phyloP scores from a whole-genome alignment of 2,329 filamentous ascomycete species.

The Cordyceps fumosorosea region DNA sequence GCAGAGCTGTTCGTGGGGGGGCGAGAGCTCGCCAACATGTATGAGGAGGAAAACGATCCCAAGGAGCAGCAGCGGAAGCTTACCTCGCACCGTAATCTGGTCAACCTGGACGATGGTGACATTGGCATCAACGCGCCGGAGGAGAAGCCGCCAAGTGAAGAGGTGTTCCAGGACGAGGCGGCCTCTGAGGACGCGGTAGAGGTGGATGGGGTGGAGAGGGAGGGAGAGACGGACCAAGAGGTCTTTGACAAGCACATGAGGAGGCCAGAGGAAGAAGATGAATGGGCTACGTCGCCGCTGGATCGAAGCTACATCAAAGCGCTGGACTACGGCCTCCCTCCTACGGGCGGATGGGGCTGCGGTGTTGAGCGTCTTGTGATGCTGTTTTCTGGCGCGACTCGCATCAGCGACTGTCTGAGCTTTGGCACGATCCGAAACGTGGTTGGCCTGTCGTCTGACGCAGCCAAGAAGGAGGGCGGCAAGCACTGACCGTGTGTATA shows the following conservation, averaged over 20 bases:
- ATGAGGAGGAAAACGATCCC: slow-evolving; percentile 96
- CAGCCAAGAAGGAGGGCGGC: background rate
- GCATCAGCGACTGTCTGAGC: slow-evolving; percentile 78
- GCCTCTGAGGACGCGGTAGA: slow-evolving; percentile 13
- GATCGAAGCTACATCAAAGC: slow-evolving; percentile 82
- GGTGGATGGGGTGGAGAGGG: slow-evolving; percentile 15
- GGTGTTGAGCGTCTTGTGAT: slow-evolving; percentile 88
- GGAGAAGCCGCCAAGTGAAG: slow-evolving; percentile 1
- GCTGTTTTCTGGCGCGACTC: slow-evolving; percentile 71
- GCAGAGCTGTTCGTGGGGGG: slow-evolving; percentile 78
- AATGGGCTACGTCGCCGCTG: slow-evolving; percentile 38
- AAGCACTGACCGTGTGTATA: background rate
- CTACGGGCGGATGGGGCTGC: slow-evolving; percentile 94
- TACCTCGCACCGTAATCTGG: slow-evolving; percentile 40
- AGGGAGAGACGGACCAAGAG: slow-evolving; percentile 27
- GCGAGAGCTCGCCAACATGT: slow-evolving; percentile 88
- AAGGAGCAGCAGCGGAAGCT: slow-evolving; percentile 83
- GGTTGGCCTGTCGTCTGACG: slow-evolving; percentile 38
- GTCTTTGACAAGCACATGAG: slow-evolving; percentile 18
- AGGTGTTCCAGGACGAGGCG: slow-evolving; percentile 7
- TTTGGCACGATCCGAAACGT: slow-evolving; percentile 80
- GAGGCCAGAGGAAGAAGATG: slow-evolving; percentile 28
- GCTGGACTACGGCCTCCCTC: slow-evolving; percentile 84
- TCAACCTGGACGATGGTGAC: slow-evolving; percentile 28
- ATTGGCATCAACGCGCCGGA: slow-evolving; percentile 22